Conservation (phyloP, 768 basidiomycete genomes). For the Trametes maxima region DNA sequence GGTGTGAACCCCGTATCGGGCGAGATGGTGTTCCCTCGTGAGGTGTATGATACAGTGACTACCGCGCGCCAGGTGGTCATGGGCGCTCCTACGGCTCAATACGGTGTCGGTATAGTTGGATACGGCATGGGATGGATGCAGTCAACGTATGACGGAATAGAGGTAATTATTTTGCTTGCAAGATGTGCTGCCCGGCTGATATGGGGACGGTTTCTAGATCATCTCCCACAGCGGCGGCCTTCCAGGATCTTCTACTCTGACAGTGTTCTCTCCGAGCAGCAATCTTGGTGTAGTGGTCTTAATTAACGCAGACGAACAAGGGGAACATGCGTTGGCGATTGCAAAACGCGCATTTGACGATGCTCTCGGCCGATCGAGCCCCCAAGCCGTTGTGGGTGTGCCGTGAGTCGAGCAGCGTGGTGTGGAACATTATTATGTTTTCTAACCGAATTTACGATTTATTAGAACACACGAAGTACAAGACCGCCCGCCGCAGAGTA, state of each 20-base stretch:
- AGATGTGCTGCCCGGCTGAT: background rate
- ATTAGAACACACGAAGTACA: background rate
- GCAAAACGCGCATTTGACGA: constrained; percentile 13
- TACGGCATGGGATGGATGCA: constrained; percentile 50
- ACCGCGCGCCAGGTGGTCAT: constrained; percentile 35
- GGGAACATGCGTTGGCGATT: background rate
- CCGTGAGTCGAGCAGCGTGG: background rate
- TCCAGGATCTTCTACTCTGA: constrained; percentile 39
- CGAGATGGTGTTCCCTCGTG: constrained; percentile 37
- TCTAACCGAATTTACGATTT: background rate
- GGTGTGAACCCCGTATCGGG: constrained; percentile 39
- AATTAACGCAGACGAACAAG: constrained; percentile 26
- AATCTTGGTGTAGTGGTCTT: constrained; percentile 38
- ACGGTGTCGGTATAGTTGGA: constrained; percentile 34
- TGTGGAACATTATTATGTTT: background rate
- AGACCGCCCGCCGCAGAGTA: background rate
- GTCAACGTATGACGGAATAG: constrained; percentile 41
- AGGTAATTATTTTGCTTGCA: constrained; percentile 32
- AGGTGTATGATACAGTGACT: constrained; percentile 37
- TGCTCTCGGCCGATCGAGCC: background rate
- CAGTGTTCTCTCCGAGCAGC: constrained; percentile 40
- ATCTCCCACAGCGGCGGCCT: constrained; percentile 38
- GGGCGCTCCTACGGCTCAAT: background rate
- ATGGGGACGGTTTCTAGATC: constrained; percentile 28
- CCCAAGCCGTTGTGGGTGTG: background rate